A percentile compares a stretch with the other conserved stretches of the same genome.
phyloP scores from a whole-genome alignment of 2,329 filamentous ascomycete species.

The Aspergillus fijiensis region DNA sequence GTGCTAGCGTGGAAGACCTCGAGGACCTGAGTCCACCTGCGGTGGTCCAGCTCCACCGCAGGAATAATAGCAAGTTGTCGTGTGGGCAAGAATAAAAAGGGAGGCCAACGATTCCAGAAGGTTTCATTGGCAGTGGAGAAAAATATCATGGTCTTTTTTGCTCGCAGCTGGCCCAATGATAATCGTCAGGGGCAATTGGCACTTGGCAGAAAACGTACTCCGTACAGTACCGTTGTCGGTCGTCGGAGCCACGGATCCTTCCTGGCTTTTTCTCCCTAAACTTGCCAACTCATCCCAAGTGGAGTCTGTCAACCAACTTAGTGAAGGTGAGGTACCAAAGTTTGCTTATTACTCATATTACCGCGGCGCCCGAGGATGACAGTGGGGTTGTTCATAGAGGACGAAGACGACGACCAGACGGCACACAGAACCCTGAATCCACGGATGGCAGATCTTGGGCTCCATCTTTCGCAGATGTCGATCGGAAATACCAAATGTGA shows the following conservation, averaged over 20 bases:
- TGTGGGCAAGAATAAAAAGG: conserved; percentile 6
- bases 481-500: neutral
- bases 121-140: conserved; percentile 18
- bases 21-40: neutral
- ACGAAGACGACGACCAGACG: neutral
- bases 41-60: conserved; percentile 14
- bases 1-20: neutral
- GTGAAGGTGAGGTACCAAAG: conserved; percentile 5
- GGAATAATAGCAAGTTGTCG: neutral
- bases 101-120: conserved; percentile 10
- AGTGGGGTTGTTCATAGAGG: neutral
- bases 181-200: conserved; percentile 11
- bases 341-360: conserved; percentile 5
- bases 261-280: conserved; percentile 1
- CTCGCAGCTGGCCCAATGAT: conserved; percentile 18
- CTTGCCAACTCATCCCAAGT: conserved; percentile 22
- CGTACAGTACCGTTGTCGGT: neutral
- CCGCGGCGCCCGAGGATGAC: conserved; percentile 3
- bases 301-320: conserved; percentile 15
- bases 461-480: neutral
- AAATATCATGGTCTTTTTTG: conserved; percentile 9
- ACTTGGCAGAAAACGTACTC: conserved; percentile 1
- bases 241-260: conserved; percentile 13
- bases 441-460: neutral
- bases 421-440: neutral